Evolutionary conservation across 352 stramenopile genomes (phyloP).

Genomic region (Phytophthora pluvialis): DNA sequence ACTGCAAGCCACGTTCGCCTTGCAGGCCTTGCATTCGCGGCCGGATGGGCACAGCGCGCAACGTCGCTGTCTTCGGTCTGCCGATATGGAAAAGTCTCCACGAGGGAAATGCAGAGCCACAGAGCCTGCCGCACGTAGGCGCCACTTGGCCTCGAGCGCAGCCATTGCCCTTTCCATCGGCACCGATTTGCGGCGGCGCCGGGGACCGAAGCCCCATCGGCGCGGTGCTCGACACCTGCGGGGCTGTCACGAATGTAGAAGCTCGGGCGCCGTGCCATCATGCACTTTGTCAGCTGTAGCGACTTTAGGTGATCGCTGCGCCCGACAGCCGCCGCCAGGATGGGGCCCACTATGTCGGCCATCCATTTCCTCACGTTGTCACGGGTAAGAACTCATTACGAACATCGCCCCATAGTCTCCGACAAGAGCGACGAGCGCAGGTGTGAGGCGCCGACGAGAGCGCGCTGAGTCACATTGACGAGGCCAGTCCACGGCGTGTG

Average conservation of each 20-base stretch:
- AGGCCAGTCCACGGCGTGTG: too few species aligned
- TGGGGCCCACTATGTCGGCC: conserved; percentile 10
- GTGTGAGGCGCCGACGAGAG: conserved; percentile 8
- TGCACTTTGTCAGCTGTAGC: conserved; percentile 2
- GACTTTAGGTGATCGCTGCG: conserved; percentile 13
- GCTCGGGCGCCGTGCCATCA: neutral
- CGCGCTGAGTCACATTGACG: too few species aligned
- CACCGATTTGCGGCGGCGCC: conserved; percentile 1
- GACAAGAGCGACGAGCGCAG: neutral
- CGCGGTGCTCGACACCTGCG: neutral
- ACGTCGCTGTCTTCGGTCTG: conserved; percentile 6
- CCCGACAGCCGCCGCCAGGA: neutral
- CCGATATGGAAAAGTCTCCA: conserved; percentile 1
- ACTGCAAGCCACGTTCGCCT: conserved; percentile 11
- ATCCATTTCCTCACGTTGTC: conserved; percentile 10
- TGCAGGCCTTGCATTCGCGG: neutral
- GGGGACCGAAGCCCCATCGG: neutral
- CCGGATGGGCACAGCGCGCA: conserved; percentile 9
- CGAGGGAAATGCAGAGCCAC: conserved; percentile 19
- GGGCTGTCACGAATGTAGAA: conserved; percentile 9
- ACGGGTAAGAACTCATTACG: conserved; percentile 14
- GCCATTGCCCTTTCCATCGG: conserved; percentile 22
- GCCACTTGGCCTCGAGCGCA: conserved; percentile 21
- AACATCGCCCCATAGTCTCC: conserved; percentile 3
- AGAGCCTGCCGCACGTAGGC: conserved; percentile 20